Base-by-base conservation (phyloP, 169 alveolate genomes). In the Eimeria necatrix region DNA sequence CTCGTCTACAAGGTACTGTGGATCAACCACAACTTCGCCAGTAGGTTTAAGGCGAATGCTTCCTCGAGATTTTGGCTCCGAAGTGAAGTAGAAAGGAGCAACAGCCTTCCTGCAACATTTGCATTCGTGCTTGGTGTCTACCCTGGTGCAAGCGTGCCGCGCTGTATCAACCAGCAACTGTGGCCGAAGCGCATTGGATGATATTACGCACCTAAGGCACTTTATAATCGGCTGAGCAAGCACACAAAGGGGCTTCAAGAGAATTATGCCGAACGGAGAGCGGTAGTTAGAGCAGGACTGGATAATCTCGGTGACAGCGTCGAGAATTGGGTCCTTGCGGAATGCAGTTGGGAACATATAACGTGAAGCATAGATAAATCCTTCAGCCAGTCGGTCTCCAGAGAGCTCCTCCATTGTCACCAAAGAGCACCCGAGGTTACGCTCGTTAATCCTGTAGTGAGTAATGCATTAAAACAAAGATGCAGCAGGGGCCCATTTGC, bases 11-110 rank as follows among this genome's bases (percentile, higher is more conserved):
- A 96, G 90, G 87, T 96, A 96, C 60, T 94, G 94, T 26, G 96
- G 97, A 93, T 95, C 93, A 32, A 96, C 52, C 46, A 92, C 96
- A 46, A 96, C 94, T 85, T 73, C 91, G 41, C 97, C 97, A 49
- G 83, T 60, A 46, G 94, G 88, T 12, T 90, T 70, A 41, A 96
- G 95, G 16, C 93, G 81, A 46, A 96, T 73, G 80, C 91, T 76
- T n/a, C 97, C 97, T 18, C 97, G 76, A 2, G 96, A 94, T 48
- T 96, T 96, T 46, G 97, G 97, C 76, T 96, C 97, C 46, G 97
- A 78, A 9, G 97, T 96, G 80, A 96, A 96, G 90, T 96, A 96
- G 84, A 96, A 95, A 12, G 94, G 74, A 3, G 97, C 97, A 4
- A 95, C 95, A 7, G 97, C 95, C 59, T 95, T 94, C 60, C 97